These are phyloP conservation scores for Ogataea polymorpha DNA, from an alignment of 805 yeast species.

Conservation along the genomic window DNA sequence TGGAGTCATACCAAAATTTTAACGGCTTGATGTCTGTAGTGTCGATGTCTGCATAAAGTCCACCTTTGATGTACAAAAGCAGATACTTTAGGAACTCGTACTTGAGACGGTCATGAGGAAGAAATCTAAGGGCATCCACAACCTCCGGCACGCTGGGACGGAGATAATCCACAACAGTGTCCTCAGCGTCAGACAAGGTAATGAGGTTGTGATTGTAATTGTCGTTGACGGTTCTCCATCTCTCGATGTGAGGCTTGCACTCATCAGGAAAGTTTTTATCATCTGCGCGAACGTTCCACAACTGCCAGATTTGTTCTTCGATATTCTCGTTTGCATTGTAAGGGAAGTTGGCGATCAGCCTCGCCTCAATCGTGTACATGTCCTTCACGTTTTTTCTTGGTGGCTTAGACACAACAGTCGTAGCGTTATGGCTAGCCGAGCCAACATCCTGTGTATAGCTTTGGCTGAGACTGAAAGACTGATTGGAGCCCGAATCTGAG, in stretches of 20 bases:
- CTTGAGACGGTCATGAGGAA: slow-evolving; percentile 49
- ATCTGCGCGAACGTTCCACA: slow-evolving; percentile 30
- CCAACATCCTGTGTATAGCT: slow-evolving; percentile 22
- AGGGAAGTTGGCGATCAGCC: slow-evolving; percentile 30
- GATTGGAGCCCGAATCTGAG: slow-evolving; percentile 12
- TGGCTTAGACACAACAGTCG: slow-evolving; percentile 14
- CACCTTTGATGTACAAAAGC: slow-evolving; percentile 50
- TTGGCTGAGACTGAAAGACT: slow-evolving; percentile 16
- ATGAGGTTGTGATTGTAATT: slow-evolving; percentile 31
- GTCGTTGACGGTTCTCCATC: slow-evolving; percentile 33
- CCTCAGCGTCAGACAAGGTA: slow-evolving; percentile 30
- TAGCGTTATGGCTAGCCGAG: slow-evolving; percentile 13
- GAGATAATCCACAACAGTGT: slow-evolving; percentile 26
- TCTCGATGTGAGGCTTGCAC: slow-evolving; percentile 31
- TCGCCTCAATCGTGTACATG: slow-evolving; percentile 29
- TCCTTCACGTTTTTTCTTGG: slow-evolving; percentile 29
- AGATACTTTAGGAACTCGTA: slow-evolving; percentile 56
- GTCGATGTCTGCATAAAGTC: slow-evolving; percentile 63
- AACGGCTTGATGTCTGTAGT: slow-evolving; percentile 51
- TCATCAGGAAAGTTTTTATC: slow-evolving; percentile 30
- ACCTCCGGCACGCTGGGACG: slow-evolving; percentile 45
- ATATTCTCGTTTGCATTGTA: slow-evolving; percentile 24
- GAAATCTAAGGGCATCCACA: slow-evolving; percentile 43
- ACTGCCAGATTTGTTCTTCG: slow-evolving; percentile 31
- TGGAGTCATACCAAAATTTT: slow-evolving; percentile 26